Percentiles rank a stretch among this genome's conserved stretches.
phyloP scores from a whole-genome alignment of 768 basidiomycete genomes.

The Coprinellus micaceus region DNA sequence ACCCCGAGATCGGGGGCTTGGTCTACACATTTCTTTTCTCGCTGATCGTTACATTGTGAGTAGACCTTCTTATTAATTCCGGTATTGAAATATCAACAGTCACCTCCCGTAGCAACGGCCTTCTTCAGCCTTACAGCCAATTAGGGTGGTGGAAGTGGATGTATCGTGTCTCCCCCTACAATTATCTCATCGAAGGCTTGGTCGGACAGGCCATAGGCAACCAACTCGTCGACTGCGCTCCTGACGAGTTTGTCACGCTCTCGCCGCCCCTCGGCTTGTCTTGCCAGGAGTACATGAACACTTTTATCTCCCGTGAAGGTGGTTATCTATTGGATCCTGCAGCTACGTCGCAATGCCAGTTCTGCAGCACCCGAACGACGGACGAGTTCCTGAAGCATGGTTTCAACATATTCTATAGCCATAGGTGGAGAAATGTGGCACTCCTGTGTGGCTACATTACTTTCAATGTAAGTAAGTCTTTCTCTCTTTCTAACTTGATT shows the following conservation, averaged over 20 bases:
- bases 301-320: slow-evolving; percentile 46
- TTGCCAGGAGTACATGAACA: slow-evolving; percentile 49
- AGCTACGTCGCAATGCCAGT: slow-evolving; percentile 51
- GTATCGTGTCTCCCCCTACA: slow-evolving; percentile 47
- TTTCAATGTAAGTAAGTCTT: slow-evolving; percentile 43
- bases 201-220: slow-evolving; percentile 45
- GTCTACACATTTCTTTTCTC: slow-evolving; percentile 57
- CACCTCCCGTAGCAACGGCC: slow-evolving; percentile 45
- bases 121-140: slow-evolving; percentile 58
- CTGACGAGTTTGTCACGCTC: slow-evolving; percentile 49
- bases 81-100: neutral
- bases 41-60: slow-evolving; percentile 59
- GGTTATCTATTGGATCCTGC: slow-evolving; percentile 56
- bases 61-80: slow-evolving; percentile 7
- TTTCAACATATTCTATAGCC: slow-evolving; percentile 56
- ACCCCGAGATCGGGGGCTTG: slow-evolving; percentile 54
- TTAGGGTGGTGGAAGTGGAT: slow-evolving; percentile 62
- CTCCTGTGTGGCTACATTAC: slow-evolving; percentile 43
- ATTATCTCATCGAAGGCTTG: slow-evolving; percentile 49
- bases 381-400: slow-evolving; percentile 49
- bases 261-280: slow-evolving; percentile 50
- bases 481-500: neutral
- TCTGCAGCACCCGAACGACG: slow-evolving; percentile 56
- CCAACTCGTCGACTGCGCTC: slow-evolving; percentile 44
- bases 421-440: slow-evolving; percentile 55